phyloP scores from a whole-genome alignment of 2,329 filamentous ascomycete genomes.

The Mycosphaerella sp. region DNA sequence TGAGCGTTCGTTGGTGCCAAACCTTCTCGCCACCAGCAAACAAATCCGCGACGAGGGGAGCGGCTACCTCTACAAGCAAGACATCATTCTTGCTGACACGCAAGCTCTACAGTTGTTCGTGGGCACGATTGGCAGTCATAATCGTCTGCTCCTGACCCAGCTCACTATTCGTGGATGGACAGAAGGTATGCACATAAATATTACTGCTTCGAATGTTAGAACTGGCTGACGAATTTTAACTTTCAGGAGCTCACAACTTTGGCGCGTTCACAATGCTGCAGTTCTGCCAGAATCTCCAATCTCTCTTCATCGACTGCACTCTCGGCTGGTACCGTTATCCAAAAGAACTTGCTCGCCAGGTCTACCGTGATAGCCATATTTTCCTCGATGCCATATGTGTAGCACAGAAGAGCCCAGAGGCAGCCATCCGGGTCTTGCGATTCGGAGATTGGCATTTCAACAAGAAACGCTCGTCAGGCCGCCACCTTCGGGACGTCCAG shows the following conservation, averaged over 20 bases:
- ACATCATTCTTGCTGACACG: slow-evolving; percentile 25
- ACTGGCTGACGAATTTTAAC: no score
- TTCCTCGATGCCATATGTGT: slow-evolving; percentile 27
- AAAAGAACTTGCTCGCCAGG: slow-evolving; percentile 16
- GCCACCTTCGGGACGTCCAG: background rate
- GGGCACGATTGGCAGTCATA: slow-evolving; percentile 24
- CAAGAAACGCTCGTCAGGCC: background rate
- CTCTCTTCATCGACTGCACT: slow-evolving; percentile 24
- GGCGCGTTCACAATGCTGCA: slow-evolving; percentile 25
- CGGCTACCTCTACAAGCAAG: slow-evolving; percentile 27
- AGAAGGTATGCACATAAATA: background rate
- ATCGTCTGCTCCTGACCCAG: slow-evolving; percentile 21
- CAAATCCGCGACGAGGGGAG: slow-evolving; percentile 28
- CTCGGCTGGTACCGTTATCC: slow-evolving; percentile 11
- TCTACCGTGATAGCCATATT: slow-evolving; percentile 25
- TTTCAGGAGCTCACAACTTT: slow-evolving; percentile 19
- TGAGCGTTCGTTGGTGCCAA: slow-evolving; percentile 17
- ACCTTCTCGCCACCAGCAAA: slow-evolving; percentile 27
- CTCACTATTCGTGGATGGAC: slow-evolving; percentile 25
- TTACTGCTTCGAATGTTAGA: background rate
- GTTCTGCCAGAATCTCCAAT: slow-evolving; percentile 25
- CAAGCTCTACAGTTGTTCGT: slow-evolving; percentile 26
- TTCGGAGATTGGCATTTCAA: slow-evolving; percentile 20
- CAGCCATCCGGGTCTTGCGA: slow-evolving; percentile 26
- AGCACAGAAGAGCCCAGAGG: slow-evolving; percentile 23